Evolutionary conservation across 1,284 basidiomycete species (phyloP).

Genomic region (Cutaneotrichosporon cyanovorans): DNA sequence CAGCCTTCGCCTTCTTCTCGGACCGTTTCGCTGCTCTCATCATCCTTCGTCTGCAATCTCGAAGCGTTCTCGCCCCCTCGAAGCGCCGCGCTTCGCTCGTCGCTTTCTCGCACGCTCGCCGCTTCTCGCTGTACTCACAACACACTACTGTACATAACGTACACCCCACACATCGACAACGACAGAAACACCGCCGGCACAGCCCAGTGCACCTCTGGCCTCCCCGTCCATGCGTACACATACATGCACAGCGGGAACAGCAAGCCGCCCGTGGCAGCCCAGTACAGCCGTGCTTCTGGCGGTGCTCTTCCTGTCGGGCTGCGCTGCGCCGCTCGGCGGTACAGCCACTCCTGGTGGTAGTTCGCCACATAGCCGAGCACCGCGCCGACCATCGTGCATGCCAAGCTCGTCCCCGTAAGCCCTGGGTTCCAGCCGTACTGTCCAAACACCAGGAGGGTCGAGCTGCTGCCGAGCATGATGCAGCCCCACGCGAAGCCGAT

Average conservation of each 20-base stretch:
- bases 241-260: conserved; percentile 37
- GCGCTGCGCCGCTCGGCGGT: conserved; percentile 21
- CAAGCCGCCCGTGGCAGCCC: conserved; percentile 40
- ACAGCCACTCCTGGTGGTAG: conserved; percentile 41
- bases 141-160: conserved; percentile 35
- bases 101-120: too few species aligned
- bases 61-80: neutral
- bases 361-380: conserved; percentile 66
- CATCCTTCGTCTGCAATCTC: too few species aligned
- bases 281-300: conserved; percentile 49
- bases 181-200: conserved; percentile 31
- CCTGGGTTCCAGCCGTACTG: conserved; percentile 37
- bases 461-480: conserved; percentile 35
- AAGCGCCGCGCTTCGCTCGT: too few species aligned
- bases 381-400: conserved; percentile 50
- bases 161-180: conserved; percentile 32
- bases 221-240: conserved; percentile 40
- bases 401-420: conserved; percentile 34
- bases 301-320: conserved; percentile 39
- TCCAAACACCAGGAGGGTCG: conserved; percentile 31
- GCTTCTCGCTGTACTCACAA: conserved; percentile 30
- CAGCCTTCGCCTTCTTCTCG: too few species aligned
- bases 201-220: conserved; percentile 30
- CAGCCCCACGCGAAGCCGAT: conserved; percentile 45
- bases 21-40: too few species aligned